Percentiles rank a stretch among this genome's conserved stretches.
These are phyloP conservation scores for Tripterygium wilfordii DNA, from an alignment of 177 flowering plant genomes.

Conservation along the genomic window DNA sequence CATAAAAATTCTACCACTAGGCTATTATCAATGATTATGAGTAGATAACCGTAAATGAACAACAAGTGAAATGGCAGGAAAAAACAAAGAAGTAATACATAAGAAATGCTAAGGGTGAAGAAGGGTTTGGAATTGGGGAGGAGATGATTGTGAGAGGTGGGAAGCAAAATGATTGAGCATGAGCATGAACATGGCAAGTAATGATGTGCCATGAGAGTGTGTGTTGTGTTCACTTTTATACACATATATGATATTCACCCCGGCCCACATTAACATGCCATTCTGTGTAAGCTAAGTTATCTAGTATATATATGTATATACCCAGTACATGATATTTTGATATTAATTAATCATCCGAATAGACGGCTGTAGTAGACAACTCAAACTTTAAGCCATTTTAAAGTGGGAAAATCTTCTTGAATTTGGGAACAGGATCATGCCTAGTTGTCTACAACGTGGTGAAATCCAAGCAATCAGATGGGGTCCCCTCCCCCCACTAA, in stretches of 20 bases:
- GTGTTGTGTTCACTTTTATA: slow-evolving; percentile 8
- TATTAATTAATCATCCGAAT: no score
- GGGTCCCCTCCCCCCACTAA: slow-evolving; percentile 4
- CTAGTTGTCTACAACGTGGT: slow-evolving; percentile 7
- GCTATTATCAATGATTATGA: no score
- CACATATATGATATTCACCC: neutral
- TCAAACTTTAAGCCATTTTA: no score
- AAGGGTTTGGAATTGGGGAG: slow-evolving; percentile 1
- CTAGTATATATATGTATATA: no score
- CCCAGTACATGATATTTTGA: no score
- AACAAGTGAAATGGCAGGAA: no score
- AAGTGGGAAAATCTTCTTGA: no score
- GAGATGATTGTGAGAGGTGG: slow-evolving; percentile 18
- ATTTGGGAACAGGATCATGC: neutral
- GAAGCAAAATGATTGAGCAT: slow-evolving; percentile 41
- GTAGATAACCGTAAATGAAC: no score
- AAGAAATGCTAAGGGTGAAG: neutral
- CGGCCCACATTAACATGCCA: slow-evolving; percentile 11
- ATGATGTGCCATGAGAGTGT: slow-evolving; percentile 26
- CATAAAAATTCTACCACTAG: no score
- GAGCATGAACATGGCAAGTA: slow-evolving; percentile 23
- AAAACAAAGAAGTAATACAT: no score
- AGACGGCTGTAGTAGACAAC: no score
- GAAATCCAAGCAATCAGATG: slow-evolving; percentile 29
- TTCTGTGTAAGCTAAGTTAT: no score